Evolutionary conservation across 2,329 filamentous ascomycete species (phyloP).

Genomic region (Metarhizium anisopliae): DNA sequence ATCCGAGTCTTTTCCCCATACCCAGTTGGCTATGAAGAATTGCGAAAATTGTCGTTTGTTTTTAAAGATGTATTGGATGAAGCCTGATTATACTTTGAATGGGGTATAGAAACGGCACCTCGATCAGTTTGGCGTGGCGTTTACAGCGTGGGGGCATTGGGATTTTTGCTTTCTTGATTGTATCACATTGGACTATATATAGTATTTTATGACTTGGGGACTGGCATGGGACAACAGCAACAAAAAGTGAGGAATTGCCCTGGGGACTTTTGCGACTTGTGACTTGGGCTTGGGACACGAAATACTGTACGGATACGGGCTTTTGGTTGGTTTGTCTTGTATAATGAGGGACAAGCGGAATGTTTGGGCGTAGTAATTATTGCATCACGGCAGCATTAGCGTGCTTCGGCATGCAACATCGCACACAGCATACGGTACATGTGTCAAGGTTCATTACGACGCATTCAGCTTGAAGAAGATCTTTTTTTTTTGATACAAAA

Average conservation of each 20-base stretch:
- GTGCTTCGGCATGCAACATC: neutral
- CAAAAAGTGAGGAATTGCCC: neutral
- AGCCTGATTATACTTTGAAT: neutral
- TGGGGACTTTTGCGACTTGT: no score
- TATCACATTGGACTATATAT: neutral
- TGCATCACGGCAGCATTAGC: neutral
- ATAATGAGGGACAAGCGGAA: neutral
- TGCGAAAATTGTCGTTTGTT: neutral
- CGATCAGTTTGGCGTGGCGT: neutral
- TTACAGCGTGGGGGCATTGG: neutral
- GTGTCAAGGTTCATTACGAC: neutral
- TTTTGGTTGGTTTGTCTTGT: neutral
- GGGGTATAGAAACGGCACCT: neutral
- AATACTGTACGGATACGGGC: neutral
- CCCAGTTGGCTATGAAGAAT: neutral
- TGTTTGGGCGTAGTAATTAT: neutral
- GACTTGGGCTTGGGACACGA: neutral
- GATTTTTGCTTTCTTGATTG: neutral
- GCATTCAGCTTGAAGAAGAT: no score
- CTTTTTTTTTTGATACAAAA: no score
- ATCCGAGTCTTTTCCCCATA: no score
- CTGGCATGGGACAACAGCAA: neutral
- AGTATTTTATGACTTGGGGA: neutral
- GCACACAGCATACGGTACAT: neutral
- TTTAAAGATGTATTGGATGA: neutral